phyloP scores from a whole-genome alignment of 2,329 filamentous ascomycete genomes.

The Aspergillus ibericus region DNA sequence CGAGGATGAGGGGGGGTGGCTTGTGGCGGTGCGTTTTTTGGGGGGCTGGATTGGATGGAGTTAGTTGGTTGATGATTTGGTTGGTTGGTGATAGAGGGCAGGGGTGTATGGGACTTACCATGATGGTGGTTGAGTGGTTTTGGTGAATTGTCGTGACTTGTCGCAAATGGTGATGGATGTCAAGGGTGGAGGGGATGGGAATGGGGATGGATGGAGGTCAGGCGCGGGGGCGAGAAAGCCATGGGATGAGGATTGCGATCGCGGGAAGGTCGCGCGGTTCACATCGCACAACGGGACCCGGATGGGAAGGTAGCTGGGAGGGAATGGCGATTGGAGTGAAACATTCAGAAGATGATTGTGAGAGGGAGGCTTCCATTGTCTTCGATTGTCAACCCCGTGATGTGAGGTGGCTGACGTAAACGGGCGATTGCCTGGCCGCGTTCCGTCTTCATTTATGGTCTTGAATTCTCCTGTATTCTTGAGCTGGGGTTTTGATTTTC shows the following conservation, averaged over 20 bases:
- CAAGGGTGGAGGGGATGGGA: neutral
- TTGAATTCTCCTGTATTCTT: neutral
- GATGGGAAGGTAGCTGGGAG: neutral
- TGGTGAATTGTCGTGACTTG: neutral
- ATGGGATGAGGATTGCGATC: neutral
- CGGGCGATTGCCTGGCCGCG: neutral
- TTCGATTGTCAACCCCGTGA: constrained; percentile 1
- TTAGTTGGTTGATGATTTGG: neutral
- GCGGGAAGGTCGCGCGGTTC: neutral
- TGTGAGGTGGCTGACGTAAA: constrained; percentile 4
- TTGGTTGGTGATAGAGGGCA: neutral
- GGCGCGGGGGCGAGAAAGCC: neutral
- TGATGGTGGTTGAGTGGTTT: neutral
- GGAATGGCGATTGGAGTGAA: neutral
- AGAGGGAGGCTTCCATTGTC: neutral
- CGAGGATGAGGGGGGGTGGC: constrained; percentile 28
- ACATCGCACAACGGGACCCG: neutral
- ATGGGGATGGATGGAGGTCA: neutral
- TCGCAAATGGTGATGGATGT: constrained; percentile 7
- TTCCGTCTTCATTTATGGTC: neutral
- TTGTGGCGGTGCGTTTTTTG: constrained; percentile 36
- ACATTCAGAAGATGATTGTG: too few relatives aligned
- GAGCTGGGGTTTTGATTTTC: neutral
- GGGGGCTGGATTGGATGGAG: constrained; percentile 30
- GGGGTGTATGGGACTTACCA: constrained; percentile 19